Base-by-base conservation (phyloP, 192 early-diverging fungal species). In the Umbelopsis sp. region DNA sequence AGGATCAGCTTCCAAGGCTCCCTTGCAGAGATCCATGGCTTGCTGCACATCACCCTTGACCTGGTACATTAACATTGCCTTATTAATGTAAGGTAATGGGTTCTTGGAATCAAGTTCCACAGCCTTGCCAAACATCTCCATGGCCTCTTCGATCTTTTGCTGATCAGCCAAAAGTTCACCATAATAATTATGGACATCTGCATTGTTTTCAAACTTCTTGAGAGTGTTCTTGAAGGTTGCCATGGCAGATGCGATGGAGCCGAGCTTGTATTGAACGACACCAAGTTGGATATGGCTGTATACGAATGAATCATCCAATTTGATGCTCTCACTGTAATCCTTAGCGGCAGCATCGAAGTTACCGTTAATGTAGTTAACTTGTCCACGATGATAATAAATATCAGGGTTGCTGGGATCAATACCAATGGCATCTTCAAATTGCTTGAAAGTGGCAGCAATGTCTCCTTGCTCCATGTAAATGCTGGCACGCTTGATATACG, bases 61-160 rank as follows among this genome's bases (percentile, higher is more conserved):
- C 75, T 98, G 96, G 77, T 95, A 91, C 78, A 86, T 81, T 69
- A 89, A 80, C 54, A 93, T 84, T 20, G 94, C 92, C 81, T 98
- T 97, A 86, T 99, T 99, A 79, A 99, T 97, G 70, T 96, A 97
- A n/a, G 96, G 94, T 62, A 98, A 84, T n/a, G 97, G 95, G 75
- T 93, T 94, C 54, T 82, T 82, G 4, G 84, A 81, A 75, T 93
- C 90, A 72, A 98, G 80, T 66, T 90, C 84, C 47, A 96, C 87
- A 0, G 97, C 94, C 79, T 96, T 96, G 70, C 93, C 92, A 74
- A 98, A 98, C 68, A 88, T 88, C 14, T 87, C 85, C 71, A 90
- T 79, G 2, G 97, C 96, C 78, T 96, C 92, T 16, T 90, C 88
- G 38, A 92, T 90, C 29, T 86, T 84, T 69, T 92, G 90, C 74